These are phyloP conservation scores for Pleurotus djamor DNA, from an alignment of 768 basidiomycete species.

Conservation along the genomic window DNA sequence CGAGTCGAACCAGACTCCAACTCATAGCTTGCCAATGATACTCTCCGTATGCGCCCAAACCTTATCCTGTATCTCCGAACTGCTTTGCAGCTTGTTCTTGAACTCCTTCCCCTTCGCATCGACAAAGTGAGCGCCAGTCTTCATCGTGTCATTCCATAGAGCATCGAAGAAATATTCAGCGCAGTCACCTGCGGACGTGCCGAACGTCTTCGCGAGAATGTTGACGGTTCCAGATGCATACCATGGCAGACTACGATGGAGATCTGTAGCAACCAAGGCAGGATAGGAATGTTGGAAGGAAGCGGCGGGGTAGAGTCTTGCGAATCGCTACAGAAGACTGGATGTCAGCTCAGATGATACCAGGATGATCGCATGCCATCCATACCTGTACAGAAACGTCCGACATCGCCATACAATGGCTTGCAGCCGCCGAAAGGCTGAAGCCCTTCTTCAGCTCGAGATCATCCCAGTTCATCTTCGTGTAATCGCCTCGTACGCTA, in stretches of 20 bases:
- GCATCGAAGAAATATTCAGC: conserved; percentile 34
- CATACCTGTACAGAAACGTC: conserved; percentile 56
- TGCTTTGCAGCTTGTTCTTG: neutral
- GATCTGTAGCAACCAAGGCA: conserved; percentile 27
- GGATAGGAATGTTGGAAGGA: conserved; percentile 35
- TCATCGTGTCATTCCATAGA: conserved; percentile 15
- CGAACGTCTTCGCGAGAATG: conserved; percentile 19
- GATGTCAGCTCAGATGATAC: neutral
- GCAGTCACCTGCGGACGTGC: conserved; percentile 21
- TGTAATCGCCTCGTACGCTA: conserved; percentile 27
- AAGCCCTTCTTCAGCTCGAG: conserved; percentile 49
- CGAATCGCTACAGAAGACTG: conserved; percentile 20
- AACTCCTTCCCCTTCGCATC: conserved; percentile 5
- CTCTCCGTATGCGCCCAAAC: neutral
- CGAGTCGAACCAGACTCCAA: neutral
- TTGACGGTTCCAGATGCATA: conserved; percentile 22
- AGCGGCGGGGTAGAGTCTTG: conserved; percentile 24
- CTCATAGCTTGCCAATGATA: conserved; percentile 1
- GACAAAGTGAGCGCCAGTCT: neutral
- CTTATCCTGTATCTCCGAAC: neutral
- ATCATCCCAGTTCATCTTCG: conserved; percentile 41
- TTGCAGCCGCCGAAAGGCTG: conserved; percentile 27
- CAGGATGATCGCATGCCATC: neutral
- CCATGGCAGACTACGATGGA: conserved; percentile 12
- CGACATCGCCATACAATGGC: conserved; percentile 40